Percentiles rank a stretch among this genome's conserved stretches.
Evolutionary conservation across 73 alveolate genomes (phyloP).

Genomic region (Paramecium sonneborni): DNA sequence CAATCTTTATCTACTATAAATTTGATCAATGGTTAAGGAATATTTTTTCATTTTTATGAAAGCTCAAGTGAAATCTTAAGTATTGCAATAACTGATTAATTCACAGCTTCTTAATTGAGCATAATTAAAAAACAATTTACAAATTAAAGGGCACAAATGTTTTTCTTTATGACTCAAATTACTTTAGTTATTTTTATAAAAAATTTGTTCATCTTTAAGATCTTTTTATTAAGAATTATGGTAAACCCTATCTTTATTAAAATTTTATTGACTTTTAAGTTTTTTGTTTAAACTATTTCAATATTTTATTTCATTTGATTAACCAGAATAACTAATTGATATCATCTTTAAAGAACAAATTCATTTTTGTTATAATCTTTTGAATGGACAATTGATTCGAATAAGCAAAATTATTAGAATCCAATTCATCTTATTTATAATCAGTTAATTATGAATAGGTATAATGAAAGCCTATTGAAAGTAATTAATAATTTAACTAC

Average conservation of each 20-base stretch:
- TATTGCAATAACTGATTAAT: not conserved
- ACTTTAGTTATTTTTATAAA: not conserved
- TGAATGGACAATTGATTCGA: not conserved
- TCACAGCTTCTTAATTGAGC: slow-evolving; percentile 6
- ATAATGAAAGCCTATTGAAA: not conserved
- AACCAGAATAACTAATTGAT: not conserved
- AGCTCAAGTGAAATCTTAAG: slow-evolving; percentile 18
- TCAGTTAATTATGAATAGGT: not conserved
- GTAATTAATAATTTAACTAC: not conserved
- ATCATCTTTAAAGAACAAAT: not conserved
- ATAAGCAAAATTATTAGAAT: not conserved
- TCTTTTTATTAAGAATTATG: not conserved
- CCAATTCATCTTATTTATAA: not conserved
- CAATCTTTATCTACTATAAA: slow-evolving; percentile 48
- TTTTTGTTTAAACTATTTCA: not conserved
- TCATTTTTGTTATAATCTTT: not conserved
- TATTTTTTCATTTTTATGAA: not conserved
- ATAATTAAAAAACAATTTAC: slow-evolving; percentile 28
- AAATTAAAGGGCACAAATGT: slow-evolving; percentile 34
- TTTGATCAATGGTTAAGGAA: slow-evolving; percentile 44
- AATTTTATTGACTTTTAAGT: not conserved
- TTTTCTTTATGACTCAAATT: not conserved
- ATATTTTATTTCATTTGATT: not conserved
- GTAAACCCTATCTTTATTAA: not conserved
- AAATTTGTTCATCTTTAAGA: not conserved